Percentiles rank a stretch among this genome's conserved stretches.
Evolutionary conservation across 2,329 filamentous ascomycete species (phyloP).

Genomic region (Ilyonectria robusta): DNA sequence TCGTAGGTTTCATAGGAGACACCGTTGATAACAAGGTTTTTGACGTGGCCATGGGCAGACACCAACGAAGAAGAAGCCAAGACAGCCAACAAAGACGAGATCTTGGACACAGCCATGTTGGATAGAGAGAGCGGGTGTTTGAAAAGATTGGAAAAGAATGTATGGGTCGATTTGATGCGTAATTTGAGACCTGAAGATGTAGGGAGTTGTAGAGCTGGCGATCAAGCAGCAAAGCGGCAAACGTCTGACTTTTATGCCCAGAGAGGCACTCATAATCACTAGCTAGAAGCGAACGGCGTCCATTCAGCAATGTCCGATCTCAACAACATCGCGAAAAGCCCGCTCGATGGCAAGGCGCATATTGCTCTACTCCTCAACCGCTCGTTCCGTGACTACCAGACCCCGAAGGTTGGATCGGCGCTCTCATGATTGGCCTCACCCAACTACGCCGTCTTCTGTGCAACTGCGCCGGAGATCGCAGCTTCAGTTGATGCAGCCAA

Average conservation of each 20-base stretch:
- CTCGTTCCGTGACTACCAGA: conserved; percentile 4
- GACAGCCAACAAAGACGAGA: conserved; percentile 11
- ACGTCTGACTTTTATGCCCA: conserved; percentile 33
- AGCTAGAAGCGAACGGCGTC: neutral
- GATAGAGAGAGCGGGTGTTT: conserved; percentile 6
- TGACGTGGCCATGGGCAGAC: conserved; percentile 59
- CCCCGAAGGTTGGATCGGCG: conserved; percentile 38
- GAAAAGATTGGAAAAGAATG: conserved; percentile 25
- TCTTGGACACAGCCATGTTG: conserved; percentile 26
- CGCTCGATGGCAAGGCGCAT: conserved; percentile 25
- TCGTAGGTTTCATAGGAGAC: conserved; percentile 60
- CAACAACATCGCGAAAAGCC: conserved; percentile 34
- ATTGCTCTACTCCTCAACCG: conserved; percentile 7
- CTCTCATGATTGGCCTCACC: conserved; percentile 40
- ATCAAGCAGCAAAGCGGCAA: neutral
- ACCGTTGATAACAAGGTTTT: conserved; percentile 60
- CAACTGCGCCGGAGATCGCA: conserved; percentile 28
- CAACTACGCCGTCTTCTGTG: conserved; percentile 32
- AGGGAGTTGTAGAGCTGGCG: conserved; percentile 9
- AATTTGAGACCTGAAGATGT: neutral
- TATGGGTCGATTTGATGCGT: conserved; percentile 14
- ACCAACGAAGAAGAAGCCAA: conserved; percentile 33
- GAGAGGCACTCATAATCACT: neutral
- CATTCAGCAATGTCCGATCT: conserved; percentile 2
- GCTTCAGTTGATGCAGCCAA: conserved; percentile 30